phyloP scores from a whole-genome alignment of 257 asterid species.

The Solanum bulbocastanum region DNA sequence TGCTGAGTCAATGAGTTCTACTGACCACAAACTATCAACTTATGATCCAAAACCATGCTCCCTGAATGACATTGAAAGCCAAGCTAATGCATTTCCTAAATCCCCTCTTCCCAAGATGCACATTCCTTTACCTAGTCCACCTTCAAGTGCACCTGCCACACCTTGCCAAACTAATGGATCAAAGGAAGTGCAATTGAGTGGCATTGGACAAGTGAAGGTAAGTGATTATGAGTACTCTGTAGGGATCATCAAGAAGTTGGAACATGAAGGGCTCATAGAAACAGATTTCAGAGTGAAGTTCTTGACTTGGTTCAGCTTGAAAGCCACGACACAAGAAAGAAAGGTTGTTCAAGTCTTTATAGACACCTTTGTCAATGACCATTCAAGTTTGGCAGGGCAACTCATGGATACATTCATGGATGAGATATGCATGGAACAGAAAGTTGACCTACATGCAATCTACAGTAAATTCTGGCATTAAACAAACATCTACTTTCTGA shows the following conservation, averaged over 20 bases:
- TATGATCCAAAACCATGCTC: slow-evolving; percentile 13
- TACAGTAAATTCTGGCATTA: slow-evolving; percentile 83
- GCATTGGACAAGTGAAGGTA: slow-evolving; percentile 10
- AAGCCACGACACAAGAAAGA: slow-evolving; percentile 56
- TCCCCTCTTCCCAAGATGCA: slow-evolving; percentile 6
- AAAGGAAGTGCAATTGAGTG: slow-evolving; percentile 4
- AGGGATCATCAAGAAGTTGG: slow-evolving; percentile 55
- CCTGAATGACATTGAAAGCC: slow-evolving; percentile 7
- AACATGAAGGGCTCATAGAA: slow-evolving; percentile 60
- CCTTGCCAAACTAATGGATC: slow-evolving; percentile 20
- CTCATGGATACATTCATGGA: slow-evolving; percentile 58
- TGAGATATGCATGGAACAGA: slow-evolving; percentile 32
- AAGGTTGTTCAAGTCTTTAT: slow-evolving; percentile 53
- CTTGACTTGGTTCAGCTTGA: slow-evolving; percentile 77
- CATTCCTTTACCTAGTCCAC: slow-evolving; percentile 9
- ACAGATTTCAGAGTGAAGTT: slow-evolving; percentile 57
- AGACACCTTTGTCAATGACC: slow-evolving; percentile 58
- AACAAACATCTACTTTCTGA: neutral
- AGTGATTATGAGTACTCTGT: slow-evolving; percentile 68
- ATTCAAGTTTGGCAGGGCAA: slow-evolving; percentile 60
- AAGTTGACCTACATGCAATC: slow-evolving; percentile 41
- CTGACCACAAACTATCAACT: slow-evolving; percentile 16
- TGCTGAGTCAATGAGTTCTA: slow-evolving; percentile 28
- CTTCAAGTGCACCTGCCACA: slow-evolving; percentile 18
- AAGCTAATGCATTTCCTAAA: neutral